Conservation (phyloP, 176 grass and related monocot species). For the Hordeum marinum region DNA sequence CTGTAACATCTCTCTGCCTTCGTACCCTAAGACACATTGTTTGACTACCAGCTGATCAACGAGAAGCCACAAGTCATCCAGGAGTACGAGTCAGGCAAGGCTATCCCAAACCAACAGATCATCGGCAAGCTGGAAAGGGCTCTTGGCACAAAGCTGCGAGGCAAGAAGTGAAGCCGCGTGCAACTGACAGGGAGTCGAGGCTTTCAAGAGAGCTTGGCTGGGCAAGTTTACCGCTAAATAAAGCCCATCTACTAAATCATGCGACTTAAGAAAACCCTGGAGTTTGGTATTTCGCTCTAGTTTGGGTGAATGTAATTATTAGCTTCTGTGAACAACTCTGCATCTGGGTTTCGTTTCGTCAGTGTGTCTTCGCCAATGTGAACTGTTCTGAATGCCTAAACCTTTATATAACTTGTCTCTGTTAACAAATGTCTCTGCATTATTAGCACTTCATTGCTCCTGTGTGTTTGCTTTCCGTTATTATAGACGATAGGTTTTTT, state of each 20-base stretch:
- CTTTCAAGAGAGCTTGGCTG: background rate
- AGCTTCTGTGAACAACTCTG: background rate
- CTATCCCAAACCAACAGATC: constrained; percentile 17
- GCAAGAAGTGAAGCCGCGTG: background rate
- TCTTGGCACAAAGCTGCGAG: constrained; percentile 10
- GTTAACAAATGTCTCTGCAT: background rate
- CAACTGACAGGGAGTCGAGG: background rate
- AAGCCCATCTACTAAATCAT: background rate
- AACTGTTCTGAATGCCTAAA: constrained; percentile 2
- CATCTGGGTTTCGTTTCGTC: background rate
- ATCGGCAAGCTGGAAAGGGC: constrained; percentile 12
- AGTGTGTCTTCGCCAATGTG: background rate
- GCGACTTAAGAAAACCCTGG: background rate
- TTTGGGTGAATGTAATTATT: background rate
- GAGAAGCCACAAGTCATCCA: constrained; percentile 18
- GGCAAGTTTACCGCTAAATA: background rate
- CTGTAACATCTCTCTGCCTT: background rate
- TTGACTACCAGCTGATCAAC: background rate
- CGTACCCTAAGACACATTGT: background rate
- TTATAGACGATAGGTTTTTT: background rate
- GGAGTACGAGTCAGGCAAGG: constrained; percentile 15
- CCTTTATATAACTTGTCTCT: background rate
- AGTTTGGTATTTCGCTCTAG: background rate
- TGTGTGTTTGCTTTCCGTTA: background rate
- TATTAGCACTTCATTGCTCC: background rate